These are phyloP conservation scores for Diplogelasinospora grovesii DNA, from an alignment of 495 filamentous ascomycete species.

Conservation along the genomic window DNA sequence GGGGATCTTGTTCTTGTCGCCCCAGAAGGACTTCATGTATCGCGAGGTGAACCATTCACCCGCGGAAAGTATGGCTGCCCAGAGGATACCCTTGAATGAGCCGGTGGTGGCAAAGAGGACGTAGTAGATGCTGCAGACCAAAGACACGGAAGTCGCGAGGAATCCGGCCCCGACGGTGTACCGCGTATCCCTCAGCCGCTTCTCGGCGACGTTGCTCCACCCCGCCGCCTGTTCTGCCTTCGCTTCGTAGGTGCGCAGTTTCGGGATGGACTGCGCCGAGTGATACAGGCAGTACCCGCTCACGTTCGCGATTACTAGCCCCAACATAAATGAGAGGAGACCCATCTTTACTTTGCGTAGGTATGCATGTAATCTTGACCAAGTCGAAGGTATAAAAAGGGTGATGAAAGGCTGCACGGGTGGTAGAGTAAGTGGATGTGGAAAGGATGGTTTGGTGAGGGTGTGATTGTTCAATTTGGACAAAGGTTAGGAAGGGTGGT, in stretches of 20 bases:
- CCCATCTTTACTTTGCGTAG: slow-evolving; percentile 1
- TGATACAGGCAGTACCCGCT: slow-evolving; percentile 15
- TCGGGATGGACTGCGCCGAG: slow-evolving; percentile 16
- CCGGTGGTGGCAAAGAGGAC: slow-evolving; percentile 6
- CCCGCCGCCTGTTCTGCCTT: slow-evolving; percentile 18
- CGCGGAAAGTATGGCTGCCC: slow-evolving; percentile 6
- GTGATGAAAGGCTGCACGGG: no score
- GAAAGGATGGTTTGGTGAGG: no score
- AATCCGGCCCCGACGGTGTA: slow-evolving; percentile 17
- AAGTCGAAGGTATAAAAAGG: no score
- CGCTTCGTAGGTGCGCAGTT: slow-evolving; percentile 17
- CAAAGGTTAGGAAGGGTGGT: no score
- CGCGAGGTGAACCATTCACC: slow-evolving; percentile 2
- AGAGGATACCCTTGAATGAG: not conserved
- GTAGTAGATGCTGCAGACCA: slow-evolving; percentile 6
- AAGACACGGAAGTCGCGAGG: slow-evolving; percentile 11
- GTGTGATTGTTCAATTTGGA: no score
- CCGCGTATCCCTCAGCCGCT: slow-evolving; percentile 17
- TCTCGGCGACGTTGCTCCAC: slow-evolving; percentile 17
- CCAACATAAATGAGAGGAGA: slow-evolving; percentile 1
- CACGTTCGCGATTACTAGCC: slow-evolving; percentile 7
- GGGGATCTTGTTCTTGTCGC: slow-evolving; percentile 16
- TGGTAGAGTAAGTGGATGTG: no score
- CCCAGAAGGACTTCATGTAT: slow-evolving; percentile 19
- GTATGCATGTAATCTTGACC: no score